Base-by-base conservation (phyloP, 106 monocot genomes). In the Apostasia shenzhenica region DNA sequence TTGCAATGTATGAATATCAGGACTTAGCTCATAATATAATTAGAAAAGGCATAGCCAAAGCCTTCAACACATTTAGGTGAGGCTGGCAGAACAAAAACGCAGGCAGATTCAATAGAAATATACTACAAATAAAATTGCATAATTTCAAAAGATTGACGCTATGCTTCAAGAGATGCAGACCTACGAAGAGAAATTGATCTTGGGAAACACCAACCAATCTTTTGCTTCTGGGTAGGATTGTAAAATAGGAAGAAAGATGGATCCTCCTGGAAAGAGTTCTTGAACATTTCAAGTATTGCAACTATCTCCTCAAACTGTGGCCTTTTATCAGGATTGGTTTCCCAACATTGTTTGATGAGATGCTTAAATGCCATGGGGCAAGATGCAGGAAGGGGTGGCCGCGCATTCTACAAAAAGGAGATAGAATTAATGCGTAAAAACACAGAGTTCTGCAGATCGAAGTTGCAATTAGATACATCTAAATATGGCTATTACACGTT, bases 261-360 rank as follows among this genome's bases (percentile, higher is more conserved):
- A 56, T 94, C 85, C 57, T 77, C 76, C 8, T 85, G 77, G 4
- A 83, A 72, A 49, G 77, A 79, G 12, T 81, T 72, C 40, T 73
- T 71, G 70, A 83, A 94, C 50, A 65, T 77, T 64, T 91, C 94
- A 0, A 94, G 87, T 13, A 85, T 43, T 38, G 70, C n/a, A 26
- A 94, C 88, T 12, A 91, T 91, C 59, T 88, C 82, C 11, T 88
- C 88, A 67, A 94, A 94, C 45, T 88, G 87, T 5, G 90, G 91
- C 6, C 94, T 77, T 61, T 79, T 85, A 47, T 81, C 78, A 2
- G 94, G 94, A 68, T 85, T 85, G 5, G 78, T 73, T 2, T 88
- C 85, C 94, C 94, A 94, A 57, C 94, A 94, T 46, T 66, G 78
- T 2, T 48, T 73, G 45, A 94, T 82, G 56, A 94, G 91, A 77